Evolutionary conservation across 768 basidiomycete genomes (phyloP), one percentile per base, ranked within the genome.

Genomic region (Artomyces pyxidatus): DNA sequence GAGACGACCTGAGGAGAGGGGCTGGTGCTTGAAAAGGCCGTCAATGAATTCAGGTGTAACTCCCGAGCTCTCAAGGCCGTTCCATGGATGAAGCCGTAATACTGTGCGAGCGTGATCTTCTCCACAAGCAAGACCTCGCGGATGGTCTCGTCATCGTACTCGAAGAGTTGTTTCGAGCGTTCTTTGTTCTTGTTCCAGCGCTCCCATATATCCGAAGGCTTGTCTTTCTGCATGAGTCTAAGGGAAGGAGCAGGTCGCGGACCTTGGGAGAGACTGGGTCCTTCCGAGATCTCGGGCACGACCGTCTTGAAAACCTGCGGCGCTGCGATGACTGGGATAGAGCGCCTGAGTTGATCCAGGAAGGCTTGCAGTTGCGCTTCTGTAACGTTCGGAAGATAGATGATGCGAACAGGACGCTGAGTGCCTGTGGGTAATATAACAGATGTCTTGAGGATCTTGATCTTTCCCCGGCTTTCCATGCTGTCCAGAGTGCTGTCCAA

Each of bases 31-130:
- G 78, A 73, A 44, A 88, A 68, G 5, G 72, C 67, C 21, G 66
- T 61, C 27, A 83, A 67, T 22, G 71, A 70, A 40, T 71, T 69
- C 22, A 83, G 64, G 58, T 91, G 86, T 1, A 89, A 65, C 50
- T 78, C 71, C 23, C 80, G 76, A 16, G 79, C 76, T 38, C 91
- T 75, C 1, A 80, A 67, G 26, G 75, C 73, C 57, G 80, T 81
- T 12, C 84, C 88, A 12, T 78, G 69, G 38, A 85, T 74, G 63
- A 77, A 89, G 12, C 89, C 91, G 59, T 87, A 87, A 25, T 78
- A 55, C 55, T 91, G 88, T 2, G 78, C 74, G n/a, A 84, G 59
- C 2, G 86, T 83, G 23, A 77, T 78, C 40, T 76, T 73, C 59
- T 94, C 87, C 2, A 75, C 73, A n/a, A 87, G 65, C 48, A 91